Conservation (phyloP, 2,329 filamentous ascomycete species). For the Bipolaris victoriae region DNA sequence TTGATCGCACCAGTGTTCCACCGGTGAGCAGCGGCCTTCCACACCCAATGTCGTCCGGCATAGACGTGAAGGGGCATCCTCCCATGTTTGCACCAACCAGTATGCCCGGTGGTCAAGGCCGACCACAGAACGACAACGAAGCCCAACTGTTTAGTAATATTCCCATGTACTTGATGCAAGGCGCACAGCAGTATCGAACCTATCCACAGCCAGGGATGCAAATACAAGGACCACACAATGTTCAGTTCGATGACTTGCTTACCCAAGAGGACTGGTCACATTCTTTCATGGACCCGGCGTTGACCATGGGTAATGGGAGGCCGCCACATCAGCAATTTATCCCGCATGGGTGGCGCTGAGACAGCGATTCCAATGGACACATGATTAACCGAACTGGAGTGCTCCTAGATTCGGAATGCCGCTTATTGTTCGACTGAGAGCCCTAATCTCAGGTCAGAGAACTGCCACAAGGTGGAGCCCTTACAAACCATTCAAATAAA, state of each 20-base stretch:
- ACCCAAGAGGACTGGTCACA: constrained; percentile 51
- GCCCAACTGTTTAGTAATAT: constrained; percentile 74
- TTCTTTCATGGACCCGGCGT: constrained; percentile 45
- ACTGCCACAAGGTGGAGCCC: background rate
- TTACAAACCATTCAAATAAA: background rate
- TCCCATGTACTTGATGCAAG: constrained; percentile 72
- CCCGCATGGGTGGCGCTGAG: constrained; percentile 28
- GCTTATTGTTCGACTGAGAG: background rate
- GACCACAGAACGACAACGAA: constrained; percentile 64
- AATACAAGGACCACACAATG: constrained; percentile 29
- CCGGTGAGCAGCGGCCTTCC: constrained; percentile 7
- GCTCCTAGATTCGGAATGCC: background rate
- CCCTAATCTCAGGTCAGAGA: background rate
- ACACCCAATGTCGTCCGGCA: constrained; percentile 9
- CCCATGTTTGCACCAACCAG: constrained; percentile 31
- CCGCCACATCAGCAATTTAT: constrained; percentile 28
- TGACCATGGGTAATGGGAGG: constrained; percentile 35
- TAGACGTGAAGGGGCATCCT: constrained; percentile 39
- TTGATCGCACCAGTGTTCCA: constrained; percentile 22
- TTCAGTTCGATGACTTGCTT: constrained; percentile 49
- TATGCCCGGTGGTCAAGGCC: constrained; percentile 23
- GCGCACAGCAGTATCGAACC: constrained; percentile 31
- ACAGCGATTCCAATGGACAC: constrained; percentile 9
- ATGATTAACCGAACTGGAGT: background rate
- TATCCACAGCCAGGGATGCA: constrained; percentile 35